A percentile compares a stretch with the other conserved stretches of the same genome.
Conservation (phyloP, 768 basidiomycete species). For the Russula vinacea region DNA sequence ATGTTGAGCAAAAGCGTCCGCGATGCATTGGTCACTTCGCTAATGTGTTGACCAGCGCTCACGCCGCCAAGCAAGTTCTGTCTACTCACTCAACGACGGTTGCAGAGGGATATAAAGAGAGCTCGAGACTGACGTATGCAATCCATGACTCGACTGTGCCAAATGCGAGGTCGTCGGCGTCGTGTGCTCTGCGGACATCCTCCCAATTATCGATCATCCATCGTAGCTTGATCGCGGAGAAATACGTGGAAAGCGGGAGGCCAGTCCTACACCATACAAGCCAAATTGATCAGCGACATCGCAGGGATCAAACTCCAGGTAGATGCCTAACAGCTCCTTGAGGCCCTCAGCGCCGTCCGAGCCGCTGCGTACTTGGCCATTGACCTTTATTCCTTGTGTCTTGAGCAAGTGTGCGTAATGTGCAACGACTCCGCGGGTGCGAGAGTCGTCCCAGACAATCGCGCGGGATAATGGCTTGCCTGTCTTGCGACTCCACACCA, state of each 20-base stretch:
- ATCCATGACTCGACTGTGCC: constrained; percentile 99
- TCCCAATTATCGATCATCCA: constrained; percentile 94
- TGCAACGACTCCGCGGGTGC: constrained; percentile 83
- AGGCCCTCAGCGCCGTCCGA: constrained; percentile 63
- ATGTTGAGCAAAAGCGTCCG: constrained; percentile 91
- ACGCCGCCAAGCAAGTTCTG: constrained; percentile 85
- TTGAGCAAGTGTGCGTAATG: constrained; percentile 70
- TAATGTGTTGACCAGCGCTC: constrained; percentile 69
- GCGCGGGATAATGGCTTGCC: constrained; percentile 86
- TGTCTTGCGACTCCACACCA: constrained; percentile 88
- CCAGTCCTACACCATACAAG: constrained; percentile 63
- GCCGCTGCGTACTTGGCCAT: constrained; percentile 67
- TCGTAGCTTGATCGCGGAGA: constrained; percentile 91
- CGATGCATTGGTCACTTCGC: constrained; percentile 94
- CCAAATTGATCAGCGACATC: constrained; percentile 15
- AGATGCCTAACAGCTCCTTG: constrained; percentile 57
- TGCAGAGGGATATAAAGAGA: background rate
- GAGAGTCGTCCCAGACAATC: constrained; percentile 96
- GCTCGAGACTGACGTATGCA: constrained; percentile 56
- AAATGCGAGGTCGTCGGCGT: constrained; percentile 76
- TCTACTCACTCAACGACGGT: constrained; percentile 5
- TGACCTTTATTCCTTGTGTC: constrained; percentile 70
- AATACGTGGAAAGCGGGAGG: constrained; percentile 94
- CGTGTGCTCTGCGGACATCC: constrained; percentile 73
- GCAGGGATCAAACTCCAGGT: background rate